Conservation (phyloP, 768 basidiomycete species). For the Auriscalpium orientale region DNA sequence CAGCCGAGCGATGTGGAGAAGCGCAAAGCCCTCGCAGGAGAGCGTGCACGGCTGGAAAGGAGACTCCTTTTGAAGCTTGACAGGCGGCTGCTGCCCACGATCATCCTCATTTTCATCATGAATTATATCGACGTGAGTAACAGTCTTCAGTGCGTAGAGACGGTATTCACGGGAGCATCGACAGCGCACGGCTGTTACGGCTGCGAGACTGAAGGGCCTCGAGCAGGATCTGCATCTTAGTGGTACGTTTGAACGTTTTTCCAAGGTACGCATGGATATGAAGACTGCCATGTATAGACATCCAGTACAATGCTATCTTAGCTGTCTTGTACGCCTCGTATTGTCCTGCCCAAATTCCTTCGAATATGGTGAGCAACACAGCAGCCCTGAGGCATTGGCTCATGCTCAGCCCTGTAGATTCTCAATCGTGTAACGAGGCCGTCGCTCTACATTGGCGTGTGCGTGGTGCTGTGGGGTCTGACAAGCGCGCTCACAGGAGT, state of each 20-base stretch:
- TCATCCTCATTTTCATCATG: conserved; percentile 55
- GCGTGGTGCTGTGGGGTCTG: conserved; percentile 56
- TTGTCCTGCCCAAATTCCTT: conserved; percentile 57
- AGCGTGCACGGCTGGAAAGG: conserved; percentile 14
- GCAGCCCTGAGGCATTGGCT: neutral
- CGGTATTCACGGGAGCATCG: neutral
- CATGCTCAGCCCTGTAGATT: neutral
- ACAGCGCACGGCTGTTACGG: conserved; percentile 31
- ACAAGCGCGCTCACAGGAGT: conserved; percentile 60
- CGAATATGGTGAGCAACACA: conserved; percentile 44
- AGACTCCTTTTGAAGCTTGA: conserved; percentile 52
- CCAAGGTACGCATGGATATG: neutral
- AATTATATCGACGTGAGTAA: conserved; percentile 56
- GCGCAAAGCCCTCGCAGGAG: too few species aligned
- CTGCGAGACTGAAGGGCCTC: conserved; percentile 34
- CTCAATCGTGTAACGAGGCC: conserved; percentile 32
- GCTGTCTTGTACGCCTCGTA: conserved; percentile 53
- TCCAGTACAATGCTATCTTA: conserved; percentile 45
- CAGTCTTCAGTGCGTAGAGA: neutral
- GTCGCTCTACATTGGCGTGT: conserved; percentile 51
- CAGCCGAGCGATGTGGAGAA: too few species aligned
- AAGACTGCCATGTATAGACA: conserved; percentile 24
- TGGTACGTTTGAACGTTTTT: neutral
- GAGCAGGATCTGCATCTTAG: conserved; percentile 26
- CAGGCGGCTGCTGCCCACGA: conserved; percentile 44